Evolutionary conservation across 108 stramenopile genomes (phyloP).

Genomic region (Discostella pseudostelligera): DNA sequence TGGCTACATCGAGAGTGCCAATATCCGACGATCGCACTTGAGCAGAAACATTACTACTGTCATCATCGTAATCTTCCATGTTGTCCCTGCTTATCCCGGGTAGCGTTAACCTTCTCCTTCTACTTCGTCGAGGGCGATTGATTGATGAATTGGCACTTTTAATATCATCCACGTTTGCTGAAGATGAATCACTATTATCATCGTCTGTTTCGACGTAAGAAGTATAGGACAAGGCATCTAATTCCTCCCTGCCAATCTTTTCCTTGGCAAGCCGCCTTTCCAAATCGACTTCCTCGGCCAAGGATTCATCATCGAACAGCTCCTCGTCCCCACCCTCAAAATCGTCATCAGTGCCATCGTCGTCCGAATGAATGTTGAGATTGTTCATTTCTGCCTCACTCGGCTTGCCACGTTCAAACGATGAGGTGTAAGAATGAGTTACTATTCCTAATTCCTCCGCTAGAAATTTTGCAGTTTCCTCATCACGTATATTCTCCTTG

Average conservation of each 20-base stretch:
- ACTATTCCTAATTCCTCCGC: constrained; percentile 48
- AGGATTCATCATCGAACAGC: constrained; percentile 37
- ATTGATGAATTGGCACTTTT: background rate
- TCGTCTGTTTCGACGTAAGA: constrained; percentile 28
- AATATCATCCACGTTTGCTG: background rate
- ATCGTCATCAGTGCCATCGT: constrained; percentile 50
- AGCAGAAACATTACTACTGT: background rate
- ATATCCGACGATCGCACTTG: constrained; percentile 23
- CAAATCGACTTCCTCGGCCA: constrained; percentile 44
- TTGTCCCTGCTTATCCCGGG: background rate
- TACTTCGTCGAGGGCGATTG: constrained; percentile 14
- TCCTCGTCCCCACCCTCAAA: constrained; percentile 33
- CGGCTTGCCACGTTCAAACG: background rate
- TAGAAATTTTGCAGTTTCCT: constrained; percentile 50
- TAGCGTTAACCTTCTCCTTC: constrained; percentile 5
- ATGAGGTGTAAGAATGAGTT: constrained; percentile 3
- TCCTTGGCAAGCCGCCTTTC: constrained; percentile 44
- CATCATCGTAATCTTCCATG: constrained; percentile 1
- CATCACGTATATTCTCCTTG: constrained; percentile 55
- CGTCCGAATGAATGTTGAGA: constrained; percentile 36
- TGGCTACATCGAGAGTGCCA: constrained; percentile 63
- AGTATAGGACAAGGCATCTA: constrained; percentile 62
- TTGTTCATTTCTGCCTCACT: constrained; percentile 45
- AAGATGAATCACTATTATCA: constrained; percentile 13
- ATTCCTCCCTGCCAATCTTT: constrained; percentile 67